These are phyloP conservation scores for Saksenaea oblongispora DNA, from an alignment of 371 early-diverging fungal species.

Conservation along the genomic window DNA sequence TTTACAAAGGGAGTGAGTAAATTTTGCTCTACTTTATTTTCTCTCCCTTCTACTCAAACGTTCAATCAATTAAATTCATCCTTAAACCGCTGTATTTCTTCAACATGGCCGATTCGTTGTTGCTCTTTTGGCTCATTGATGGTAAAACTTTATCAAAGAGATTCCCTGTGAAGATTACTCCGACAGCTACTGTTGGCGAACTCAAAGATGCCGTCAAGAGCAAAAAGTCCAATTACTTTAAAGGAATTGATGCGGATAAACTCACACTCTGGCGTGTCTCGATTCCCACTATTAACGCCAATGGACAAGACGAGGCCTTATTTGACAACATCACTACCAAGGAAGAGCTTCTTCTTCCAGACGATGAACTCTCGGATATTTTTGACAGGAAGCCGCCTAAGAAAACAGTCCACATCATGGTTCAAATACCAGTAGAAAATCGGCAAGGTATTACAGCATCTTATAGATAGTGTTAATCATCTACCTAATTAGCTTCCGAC, in stretches of 20 bases:
- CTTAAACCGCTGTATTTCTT: conserved; percentile 1
- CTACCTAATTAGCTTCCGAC: not conserved
- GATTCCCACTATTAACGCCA: not conserved
- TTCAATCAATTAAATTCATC: not conserved
- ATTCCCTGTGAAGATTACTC: not conserved
- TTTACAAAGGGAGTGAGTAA: not conserved
- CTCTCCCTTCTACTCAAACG: not conserved
- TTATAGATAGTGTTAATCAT: not conserved
- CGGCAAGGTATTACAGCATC: not conserved
- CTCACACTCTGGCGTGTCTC: not conserved
- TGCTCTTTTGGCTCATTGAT: not conserved
- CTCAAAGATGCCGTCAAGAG: not conserved
- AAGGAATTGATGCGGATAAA: not conserved
- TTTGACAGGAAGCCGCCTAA: not conserved
- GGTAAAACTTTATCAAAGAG: not conserved
- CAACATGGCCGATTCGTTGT: not conserved
- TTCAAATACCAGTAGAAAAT: not conserved
- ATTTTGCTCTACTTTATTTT: not conserved
- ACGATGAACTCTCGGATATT: not conserved
- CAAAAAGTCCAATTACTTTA: not conserved
- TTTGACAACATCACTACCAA: not conserved
- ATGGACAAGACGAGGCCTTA: not conserved
- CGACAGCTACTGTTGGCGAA: not conserved
- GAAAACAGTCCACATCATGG: not conserved
- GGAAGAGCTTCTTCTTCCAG: not conserved